These are phyloP conservation scores for Sinapis alba DNA, from an alignment of 441 rosid genomes.

Conservation along the genomic window DNA sequence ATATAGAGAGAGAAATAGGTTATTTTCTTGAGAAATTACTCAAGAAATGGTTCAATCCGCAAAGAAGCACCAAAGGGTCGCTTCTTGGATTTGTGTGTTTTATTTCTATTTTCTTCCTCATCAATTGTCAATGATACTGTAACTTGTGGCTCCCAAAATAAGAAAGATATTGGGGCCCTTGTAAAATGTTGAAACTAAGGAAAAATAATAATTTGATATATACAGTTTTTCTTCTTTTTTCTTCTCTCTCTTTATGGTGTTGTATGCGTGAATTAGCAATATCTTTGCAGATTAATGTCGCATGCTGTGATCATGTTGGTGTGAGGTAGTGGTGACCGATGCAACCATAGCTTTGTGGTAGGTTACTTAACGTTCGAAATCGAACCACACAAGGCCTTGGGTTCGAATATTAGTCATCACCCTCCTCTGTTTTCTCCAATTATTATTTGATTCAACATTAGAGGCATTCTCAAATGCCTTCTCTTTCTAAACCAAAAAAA, in stretches of 20 bases:
- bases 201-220: background rate
- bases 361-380: background rate
- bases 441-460: background rate
- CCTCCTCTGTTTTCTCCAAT: background rate
- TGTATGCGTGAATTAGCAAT: background rate
- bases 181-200: constrained; percentile 29
- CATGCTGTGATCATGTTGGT: background rate
- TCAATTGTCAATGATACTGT: constrained; percentile 3
- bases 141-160: constrained; percentile 30
- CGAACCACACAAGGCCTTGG: background rate
- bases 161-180: constrained; percentile 22
- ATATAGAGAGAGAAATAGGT: constrained; percentile 2
- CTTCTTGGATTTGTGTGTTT: constrained; percentile 22
- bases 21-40: constrained; percentile 9
- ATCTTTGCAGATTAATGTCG: background rate
- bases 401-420: background rate
- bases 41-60: constrained; percentile 4
- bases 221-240: background rate
- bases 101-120: background rate
- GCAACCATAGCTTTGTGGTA: background rate
- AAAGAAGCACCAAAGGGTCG: constrained; percentile 35
- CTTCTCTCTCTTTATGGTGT: background rate
- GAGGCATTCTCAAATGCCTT: background rate
- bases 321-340: background rate
- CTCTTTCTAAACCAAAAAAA: background rate